These are phyloP conservation scores for Trichoderma guizhouense DNA, from an alignment of 2,329 filamentous ascomycete genomes.

Conservation along the genomic window DNA sequence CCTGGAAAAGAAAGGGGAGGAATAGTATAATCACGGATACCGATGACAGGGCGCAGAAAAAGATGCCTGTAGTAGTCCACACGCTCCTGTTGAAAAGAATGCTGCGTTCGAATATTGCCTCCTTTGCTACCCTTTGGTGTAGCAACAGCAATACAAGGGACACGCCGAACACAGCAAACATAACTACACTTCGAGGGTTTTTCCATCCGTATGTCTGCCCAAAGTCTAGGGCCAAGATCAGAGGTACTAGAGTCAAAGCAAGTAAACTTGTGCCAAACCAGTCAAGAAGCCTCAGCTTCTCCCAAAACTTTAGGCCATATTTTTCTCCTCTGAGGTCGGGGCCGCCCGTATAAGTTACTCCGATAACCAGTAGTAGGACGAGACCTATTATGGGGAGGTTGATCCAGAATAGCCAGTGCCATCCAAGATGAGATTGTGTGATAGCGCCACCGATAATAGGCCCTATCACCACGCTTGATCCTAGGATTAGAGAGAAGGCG, in stretches of 20 bases:
- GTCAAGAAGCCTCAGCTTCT: neutral
- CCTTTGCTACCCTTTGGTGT: neutral
- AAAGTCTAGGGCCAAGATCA: neutral
- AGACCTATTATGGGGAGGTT: neutral
- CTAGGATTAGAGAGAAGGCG: neutral
- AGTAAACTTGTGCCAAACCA: neutral
- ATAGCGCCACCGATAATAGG: neutral
- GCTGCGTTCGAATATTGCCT: neutral
- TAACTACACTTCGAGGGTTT: neutral
- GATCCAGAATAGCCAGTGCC: constrained; percentile 11
- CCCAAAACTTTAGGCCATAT: neutral
- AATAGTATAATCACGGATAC: neutral
- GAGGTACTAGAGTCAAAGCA: neutral
- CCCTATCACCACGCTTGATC: neutral
- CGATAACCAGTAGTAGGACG: neutral
- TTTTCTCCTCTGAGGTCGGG: constrained; percentile 3
- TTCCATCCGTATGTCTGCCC: neutral
- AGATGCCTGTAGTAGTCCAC: neutral
- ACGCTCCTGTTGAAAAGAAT: neutral
- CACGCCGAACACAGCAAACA: neutral
- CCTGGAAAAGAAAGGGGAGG: neutral
- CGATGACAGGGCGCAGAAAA: neutral
- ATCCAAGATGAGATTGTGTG: neutral
- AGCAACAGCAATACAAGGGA: neutral
- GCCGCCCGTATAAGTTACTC: neutral